phyloP scores from a whole-genome alignment of 2,329 filamentous ascomycete genomes.

The Colletotrichum caudatum region DNA sequence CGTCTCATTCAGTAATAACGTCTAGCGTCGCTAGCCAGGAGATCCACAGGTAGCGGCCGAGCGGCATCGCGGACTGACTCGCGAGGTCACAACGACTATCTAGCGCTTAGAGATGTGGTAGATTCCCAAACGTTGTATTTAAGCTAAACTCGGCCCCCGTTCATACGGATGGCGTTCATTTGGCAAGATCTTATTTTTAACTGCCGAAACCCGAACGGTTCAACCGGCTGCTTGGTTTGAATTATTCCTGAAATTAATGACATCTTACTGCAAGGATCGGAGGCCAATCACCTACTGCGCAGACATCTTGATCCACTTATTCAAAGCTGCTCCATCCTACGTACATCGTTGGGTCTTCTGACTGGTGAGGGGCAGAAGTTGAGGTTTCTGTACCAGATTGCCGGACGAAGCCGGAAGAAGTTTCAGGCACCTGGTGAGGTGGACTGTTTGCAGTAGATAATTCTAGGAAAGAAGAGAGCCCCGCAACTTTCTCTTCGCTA shows the following conservation, averaged over 20 bases:
- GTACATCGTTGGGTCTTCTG: neutral
- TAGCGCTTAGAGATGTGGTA: neutral
- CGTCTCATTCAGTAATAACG: neutral
- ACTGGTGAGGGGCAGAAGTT: conserved; percentile 3
- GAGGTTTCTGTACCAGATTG: neutral
- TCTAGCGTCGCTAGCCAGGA: neutral
- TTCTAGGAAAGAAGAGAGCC: neutral
- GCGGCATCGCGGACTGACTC: neutral
- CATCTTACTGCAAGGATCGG: neutral
- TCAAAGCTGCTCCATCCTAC: neutral
- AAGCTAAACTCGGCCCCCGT: no score
- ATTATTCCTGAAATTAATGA: neutral
- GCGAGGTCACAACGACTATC: neutral
- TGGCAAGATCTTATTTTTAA: neutral
- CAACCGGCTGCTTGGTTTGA: neutral
- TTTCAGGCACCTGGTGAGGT: neutral
- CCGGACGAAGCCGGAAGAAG: neutral
- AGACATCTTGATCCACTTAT: neutral
- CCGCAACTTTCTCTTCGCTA: neutral
- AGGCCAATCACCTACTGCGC: neutral
- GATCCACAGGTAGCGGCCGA: neutral
- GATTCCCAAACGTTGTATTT: neutral
- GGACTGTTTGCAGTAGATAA: neutral
- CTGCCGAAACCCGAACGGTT: neutral
- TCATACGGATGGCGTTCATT: neutral